Percentiles rank a stretch among this genome's conserved stretches.
These are phyloP conservation scores for Paecilomyces niveus DNA, from an alignment of 2,329 filamentous ascomycete species.

Conservation along the genomic window DNA sequence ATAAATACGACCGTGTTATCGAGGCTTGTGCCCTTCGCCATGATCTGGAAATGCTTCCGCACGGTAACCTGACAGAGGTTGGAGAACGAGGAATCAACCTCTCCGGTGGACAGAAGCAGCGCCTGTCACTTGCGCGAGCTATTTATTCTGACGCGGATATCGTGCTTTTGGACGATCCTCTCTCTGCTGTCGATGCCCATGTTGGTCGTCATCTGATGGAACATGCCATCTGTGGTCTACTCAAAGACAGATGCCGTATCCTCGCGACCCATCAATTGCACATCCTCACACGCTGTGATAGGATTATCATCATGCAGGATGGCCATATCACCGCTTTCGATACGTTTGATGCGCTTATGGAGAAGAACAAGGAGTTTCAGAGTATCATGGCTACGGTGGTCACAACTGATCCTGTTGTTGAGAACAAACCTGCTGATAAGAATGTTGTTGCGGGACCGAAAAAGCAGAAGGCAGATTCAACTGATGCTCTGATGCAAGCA, in stretches of 20 bases:
- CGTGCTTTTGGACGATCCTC: slow-evolving; percentile 52
- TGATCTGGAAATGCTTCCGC: slow-evolving; percentile 20
- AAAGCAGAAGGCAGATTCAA: slow-evolving; percentile 41
- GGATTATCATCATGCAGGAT: slow-evolving; percentile 82
- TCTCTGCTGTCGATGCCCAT: slow-evolving; percentile 43
- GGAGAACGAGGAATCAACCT: slow-evolving; percentile 42
- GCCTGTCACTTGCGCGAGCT: slow-evolving; percentile 66
- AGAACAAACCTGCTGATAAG: slow-evolving; percentile 37
- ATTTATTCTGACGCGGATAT: slow-evolving; percentile 56
- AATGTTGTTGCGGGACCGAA: slow-evolving; percentile 28
- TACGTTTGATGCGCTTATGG: slow-evolving; percentile 77
- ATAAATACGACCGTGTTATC: slow-evolving; percentile 13
- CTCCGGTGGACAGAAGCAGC: slow-evolving; percentile 38
- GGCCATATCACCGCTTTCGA: slow-evolving; percentile 76
- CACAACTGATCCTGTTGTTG: slow-evolving; percentile 41
- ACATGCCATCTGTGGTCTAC: slow-evolving; percentile 74
- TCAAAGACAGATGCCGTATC: slow-evolving; percentile 77
- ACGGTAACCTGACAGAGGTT: slow-evolving; percentile 33
- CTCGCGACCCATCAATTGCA: slow-evolving; percentile 87
- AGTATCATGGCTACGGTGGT: slow-evolving; percentile 64
- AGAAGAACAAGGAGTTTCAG: slow-evolving; percentile 63
- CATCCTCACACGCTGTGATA: slow-evolving; percentile 76
- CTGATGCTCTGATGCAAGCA: slow-evolving; percentile 24
- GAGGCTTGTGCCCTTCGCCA: slow-evolving; percentile 11
- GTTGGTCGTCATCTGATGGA: slow-evolving; percentile 69